phyloP scores from a whole-genome alignment of 768 basidiomycete genomes.

The Russula vinacea region DNA sequence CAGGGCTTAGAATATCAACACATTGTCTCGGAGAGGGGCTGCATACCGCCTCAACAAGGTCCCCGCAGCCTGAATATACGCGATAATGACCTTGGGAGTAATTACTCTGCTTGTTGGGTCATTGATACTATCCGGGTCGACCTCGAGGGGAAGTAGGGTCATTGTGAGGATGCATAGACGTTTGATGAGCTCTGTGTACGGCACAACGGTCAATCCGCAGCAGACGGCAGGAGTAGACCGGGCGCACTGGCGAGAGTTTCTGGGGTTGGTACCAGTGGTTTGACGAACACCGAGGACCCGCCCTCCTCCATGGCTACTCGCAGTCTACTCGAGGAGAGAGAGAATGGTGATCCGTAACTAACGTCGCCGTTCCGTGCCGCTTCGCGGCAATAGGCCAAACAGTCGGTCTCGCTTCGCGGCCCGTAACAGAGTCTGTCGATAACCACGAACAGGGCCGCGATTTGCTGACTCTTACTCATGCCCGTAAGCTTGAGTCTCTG shows the following conservation, averaged over 20 bases:
- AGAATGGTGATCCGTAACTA: too few relatives aligned
- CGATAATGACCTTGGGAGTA: conserved; percentile 71
- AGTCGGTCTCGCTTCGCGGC: neutral
- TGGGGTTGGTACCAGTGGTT: conserved; percentile 56
- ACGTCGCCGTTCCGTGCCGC: too few relatives aligned
- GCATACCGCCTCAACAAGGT: conserved; percentile 78
- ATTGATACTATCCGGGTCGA: conserved; percentile 59
- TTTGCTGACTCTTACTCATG: conserved; percentile 18
- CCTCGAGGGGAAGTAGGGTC: conserved; percentile 76
- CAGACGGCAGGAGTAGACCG: neutral
- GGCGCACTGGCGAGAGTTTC: conserved; percentile 72
- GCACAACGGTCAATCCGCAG: neutral
- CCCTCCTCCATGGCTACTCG: conserved; percentile 39
- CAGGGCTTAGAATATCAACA: neutral
- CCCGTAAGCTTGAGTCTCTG: conserved; percentile 31
- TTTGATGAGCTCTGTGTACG: conserved; percentile 65
- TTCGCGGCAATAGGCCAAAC: neutral
- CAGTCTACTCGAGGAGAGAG: conserved; percentile 5
- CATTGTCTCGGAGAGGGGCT: neutral
- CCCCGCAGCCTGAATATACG: conserved; percentile 78
- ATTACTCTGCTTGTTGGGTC: conserved; percentile 82
- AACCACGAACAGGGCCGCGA: neutral
- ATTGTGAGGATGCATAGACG: conserved; percentile 75
- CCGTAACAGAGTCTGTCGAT: neutral
- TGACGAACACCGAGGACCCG: conserved; percentile 44